phyloP scores from a whole-genome alignment of 2,329 filamentous ascomycete genomes.

The Pseudogymnoascus sp. region DNA sequence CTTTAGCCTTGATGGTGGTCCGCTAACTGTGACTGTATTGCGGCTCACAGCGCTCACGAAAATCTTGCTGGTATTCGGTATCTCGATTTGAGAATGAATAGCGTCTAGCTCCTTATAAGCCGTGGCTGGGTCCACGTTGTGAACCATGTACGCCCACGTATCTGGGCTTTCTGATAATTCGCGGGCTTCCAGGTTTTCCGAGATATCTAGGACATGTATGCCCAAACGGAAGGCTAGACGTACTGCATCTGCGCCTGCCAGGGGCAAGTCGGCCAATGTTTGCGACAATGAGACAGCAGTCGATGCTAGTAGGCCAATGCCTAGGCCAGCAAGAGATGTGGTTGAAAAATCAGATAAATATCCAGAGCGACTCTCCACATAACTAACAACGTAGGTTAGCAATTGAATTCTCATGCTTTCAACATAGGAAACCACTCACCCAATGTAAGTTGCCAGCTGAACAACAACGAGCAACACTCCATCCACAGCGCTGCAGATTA shows the following conservation, averaged over 20 bases:
- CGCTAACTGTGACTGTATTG: not conserved
- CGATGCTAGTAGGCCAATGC: not conserved
- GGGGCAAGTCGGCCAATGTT: not conserved
- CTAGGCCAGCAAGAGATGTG: not conserved
- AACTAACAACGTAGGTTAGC: not conserved
- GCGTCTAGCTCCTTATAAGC: not conserved
- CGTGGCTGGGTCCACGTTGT: not conserved
- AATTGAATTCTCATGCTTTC: not conserved
- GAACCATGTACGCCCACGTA: not conserved
- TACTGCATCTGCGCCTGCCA: not conserved
- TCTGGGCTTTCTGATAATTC: not conserved
- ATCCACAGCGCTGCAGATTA: not conserved
- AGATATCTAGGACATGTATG: not conserved
- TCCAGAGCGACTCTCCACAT: not conserved
- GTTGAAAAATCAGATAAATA: conserved; percentile 6
- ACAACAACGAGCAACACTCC: not conserved
- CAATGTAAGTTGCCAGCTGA: not conserved
- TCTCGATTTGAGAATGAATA: not conserved
- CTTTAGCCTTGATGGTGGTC: not conserved
- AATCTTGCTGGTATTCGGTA: not conserved
- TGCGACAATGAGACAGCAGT: not conserved
- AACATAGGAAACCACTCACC: not conserved
- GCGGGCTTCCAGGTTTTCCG: not conserved
- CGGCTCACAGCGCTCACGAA: not conserved
- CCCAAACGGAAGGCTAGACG: not conserved